phyloP scores from a whole-genome alignment of 2,329 filamentous ascomycete species.

The Sclerotinia trifoliorum region DNA sequence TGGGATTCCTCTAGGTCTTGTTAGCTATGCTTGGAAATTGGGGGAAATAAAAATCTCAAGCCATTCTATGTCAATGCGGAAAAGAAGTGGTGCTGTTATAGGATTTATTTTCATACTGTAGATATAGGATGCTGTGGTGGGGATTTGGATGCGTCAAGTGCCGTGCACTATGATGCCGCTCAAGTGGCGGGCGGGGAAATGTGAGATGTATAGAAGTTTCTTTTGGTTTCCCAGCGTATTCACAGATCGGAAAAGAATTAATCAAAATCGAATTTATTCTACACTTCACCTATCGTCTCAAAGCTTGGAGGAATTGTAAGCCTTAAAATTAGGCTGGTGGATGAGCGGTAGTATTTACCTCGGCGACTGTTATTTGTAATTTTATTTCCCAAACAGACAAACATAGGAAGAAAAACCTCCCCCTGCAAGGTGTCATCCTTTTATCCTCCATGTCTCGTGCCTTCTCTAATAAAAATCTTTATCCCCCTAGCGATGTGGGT shows the following conservation, averaged over 20 bases:
- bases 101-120: slow-evolving; percentile 1
- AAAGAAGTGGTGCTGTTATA: neutral
- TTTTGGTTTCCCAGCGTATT: neutral
- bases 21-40: slow-evolving; percentile 8
- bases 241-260: neutral
- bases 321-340: neutral
- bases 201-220: neutral
- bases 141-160: slow-evolving; percentile 5
- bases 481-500: slow-evolving; percentile 14
- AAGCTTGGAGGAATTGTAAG: slow-evolving; percentile 5
- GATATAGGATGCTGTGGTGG: slow-evolving; percentile 7
- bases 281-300: slow-evolving; percentile 12
- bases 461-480: slow-evolving; percentile 9
- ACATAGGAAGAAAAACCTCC: slow-evolving; percentile 13
- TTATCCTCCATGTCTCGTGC: neutral
- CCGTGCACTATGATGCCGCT: neutral
- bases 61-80: neutral
- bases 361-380: neutral
- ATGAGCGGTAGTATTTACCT: neutral
- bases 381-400: slow-evolving; percentile 16
- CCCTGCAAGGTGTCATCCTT: neutral
- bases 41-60: neutral
- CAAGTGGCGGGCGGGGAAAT: neutral
- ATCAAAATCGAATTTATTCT: neutral
- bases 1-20: neutral